Base-by-base conservation (phyloP, 768 basidiomycete genomes). In the Lactifluus piperatus region DNA sequence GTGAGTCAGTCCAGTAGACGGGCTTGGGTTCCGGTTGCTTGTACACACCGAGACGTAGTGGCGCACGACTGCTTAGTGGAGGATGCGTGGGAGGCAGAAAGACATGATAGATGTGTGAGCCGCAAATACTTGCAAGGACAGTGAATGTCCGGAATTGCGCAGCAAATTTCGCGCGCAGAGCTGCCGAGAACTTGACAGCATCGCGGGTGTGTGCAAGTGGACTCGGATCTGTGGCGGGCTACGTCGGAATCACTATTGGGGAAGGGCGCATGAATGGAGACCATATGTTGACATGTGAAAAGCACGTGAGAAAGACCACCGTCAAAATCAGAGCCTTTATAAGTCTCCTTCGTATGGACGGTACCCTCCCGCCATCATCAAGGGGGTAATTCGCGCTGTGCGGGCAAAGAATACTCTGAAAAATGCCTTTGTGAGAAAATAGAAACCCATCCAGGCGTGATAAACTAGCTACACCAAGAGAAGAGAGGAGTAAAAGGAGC, bases 201-300 rank as follows among this genome's bases (percentile, higher is more conserved):
- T 76, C 64, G 69, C 71, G 60, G 74, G 71, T 9, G 46, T 50
- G 30, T 54, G 56, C 6, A 67, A 58, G 48, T 77, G 75, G 4
- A 81, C 71, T 24, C 77, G 75, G 18, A 81, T 71, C 44, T 67
- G 68, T 11, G 54, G 62, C n/a, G 46, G 32, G 47, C 27, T 20
- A 27, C 46, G 32, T 8, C 44, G 18, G 51, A 13, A 7, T 67
- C 56, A 57, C 61, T 49, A 44, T 66, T 51, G 41, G 52, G 74
- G 6, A 77, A 61, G 4, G 85, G 85, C 11, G 72, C 66, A 57
- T 72, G 72, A 22, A 88, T 66, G 46, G 83, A 76, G 16, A 86
- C 74, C 3, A 72, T 78, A 71, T 88, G 88, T 67, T 0, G 85
- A 88, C 47, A 88, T 86, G 64, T 88, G 85, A 68, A 88, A 89